Conservation (phyloP, 352 stramenopile genomes). For the Phytopythium vexans region DNA sequence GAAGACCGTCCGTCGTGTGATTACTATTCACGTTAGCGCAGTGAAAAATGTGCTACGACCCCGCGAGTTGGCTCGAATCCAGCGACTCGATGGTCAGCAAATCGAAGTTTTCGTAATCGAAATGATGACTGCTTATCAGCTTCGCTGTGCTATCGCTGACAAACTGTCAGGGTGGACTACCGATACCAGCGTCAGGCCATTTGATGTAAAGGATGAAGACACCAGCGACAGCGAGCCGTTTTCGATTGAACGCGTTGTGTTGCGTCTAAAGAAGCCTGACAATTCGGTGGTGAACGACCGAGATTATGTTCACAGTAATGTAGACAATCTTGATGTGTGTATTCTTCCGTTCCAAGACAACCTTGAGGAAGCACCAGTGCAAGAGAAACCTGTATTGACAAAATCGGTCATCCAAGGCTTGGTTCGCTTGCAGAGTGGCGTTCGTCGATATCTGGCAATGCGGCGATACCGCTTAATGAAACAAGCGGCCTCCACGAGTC, state of each 20-base stretch:
- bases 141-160: conserved; percentile 44
- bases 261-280: conserved; percentile 2
- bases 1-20: conserved; percentile 33
- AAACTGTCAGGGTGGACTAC: conserved; percentile 16
- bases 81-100: conserved; percentile 8
- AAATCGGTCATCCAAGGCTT: conserved; percentile 9
- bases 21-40: conserved; percentile 29
- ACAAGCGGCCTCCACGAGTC: too few relatives aligned
- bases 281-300: conserved; percentile 10
- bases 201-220: neutral
- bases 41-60: conserved; percentile 31
- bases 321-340: neutral
- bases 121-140: conserved; percentile 57
- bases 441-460: conserved; percentile 43
- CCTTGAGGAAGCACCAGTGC: conserved; percentile 8
- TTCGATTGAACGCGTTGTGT: neutral
- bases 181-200: neutral
- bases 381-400: neutral
- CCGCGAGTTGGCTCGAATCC: conserved; percentile 17
- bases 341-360: conserved; percentile 19
- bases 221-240: neutral
- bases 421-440: conserved; percentile 38
- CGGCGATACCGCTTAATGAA: conserved; percentile 17
- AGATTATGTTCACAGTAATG: neutral
- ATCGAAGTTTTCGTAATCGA: conserved; percentile 36